Evolutionary conservation across 2,329 filamentous ascomycete genomes (phyloP), one percentile per base, ranked within the genome.

Genomic region (Botrytis sinoallii): DNA sequence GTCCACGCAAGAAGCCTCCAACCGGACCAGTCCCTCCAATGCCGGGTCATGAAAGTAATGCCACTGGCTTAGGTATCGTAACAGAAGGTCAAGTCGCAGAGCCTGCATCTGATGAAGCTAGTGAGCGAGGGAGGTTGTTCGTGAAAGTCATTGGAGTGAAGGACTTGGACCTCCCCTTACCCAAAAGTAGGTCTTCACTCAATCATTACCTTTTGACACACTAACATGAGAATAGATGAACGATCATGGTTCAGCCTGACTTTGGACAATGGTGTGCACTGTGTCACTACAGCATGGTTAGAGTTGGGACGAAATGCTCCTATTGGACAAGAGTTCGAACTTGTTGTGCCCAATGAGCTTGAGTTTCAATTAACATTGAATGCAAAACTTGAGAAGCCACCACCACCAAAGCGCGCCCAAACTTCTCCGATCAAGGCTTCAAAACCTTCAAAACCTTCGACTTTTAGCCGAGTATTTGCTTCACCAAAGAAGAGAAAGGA

Each of bases 111-210:
- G 88, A 88, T 16, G 92, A 93, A 72, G 95, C 98, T 74, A 93
- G 90, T 71, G 96, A 99, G 83, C 88, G 96, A 78, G 96, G 96
- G 16, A 88, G 96, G 75, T 87, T 99, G 2, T 99, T 99, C 79
- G 95, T 99, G 77, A 99, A 99, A 85, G 96, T 99, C n/a, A 92
- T 98, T 82, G 95, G 95, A 63, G 94, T 98, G 76, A 98, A 98
- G 82, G 95, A 98, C 79, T 87, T 99, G 55, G 95, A 98, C 80
- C 86, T 98, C 61, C 95, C 96, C 35, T 85, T 99, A 72, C 95
- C 96, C 46, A 93, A 91, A 84, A 95, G 94, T 96, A 88, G 44
- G 57, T 12, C n/a, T 29, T 38, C n/a, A n/a, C 46, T 48, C 29
- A 40, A 40, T 20, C 18, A 20, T 71, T 66, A 68, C 12, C 9